These are phyloP conservation scores for Austroboletus niveus DNA, from an alignment of 1,284 basidiomycete species.

Conservation along the genomic window DNA sequence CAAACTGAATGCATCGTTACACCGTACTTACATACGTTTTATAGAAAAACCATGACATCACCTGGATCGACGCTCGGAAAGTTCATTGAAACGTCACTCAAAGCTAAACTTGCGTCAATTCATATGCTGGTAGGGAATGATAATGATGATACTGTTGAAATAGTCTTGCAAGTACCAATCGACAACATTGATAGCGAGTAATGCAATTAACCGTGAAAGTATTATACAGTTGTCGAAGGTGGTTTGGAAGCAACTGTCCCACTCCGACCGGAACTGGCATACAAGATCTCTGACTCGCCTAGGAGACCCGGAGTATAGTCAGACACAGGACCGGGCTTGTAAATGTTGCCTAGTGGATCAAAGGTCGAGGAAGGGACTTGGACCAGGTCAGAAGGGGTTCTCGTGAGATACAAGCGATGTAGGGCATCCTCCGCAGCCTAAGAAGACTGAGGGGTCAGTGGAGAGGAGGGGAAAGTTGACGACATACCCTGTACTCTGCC, in stretches of 20 bases:
- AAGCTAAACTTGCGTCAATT: too few species aligned
- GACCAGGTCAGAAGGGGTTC: slow-evolving; percentile 62
- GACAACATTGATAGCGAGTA: slow-evolving; percentile 11
- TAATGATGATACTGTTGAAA: neutral
- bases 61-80: too few species aligned
- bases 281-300: slow-evolving; percentile 62
- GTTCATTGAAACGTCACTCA: too few species aligned
- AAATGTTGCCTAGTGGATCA: slow-evolving; percentile 31
- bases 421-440: slow-evolving; percentile 86
- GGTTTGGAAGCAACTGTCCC: slow-evolving; percentile 31
- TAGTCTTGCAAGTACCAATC: neutral
- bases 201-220: slow-evolving; percentile 29
- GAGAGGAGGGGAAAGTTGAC: neutral
- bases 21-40: too few species aligned
- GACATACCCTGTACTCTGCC: slow-evolving; percentile 87
- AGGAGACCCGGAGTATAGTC: slow-evolving; percentile 54
- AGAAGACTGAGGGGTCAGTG: neutral
- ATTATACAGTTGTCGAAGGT: slow-evolving; percentile 30
- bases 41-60: too few species aligned
- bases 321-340: slow-evolving; percentile 31
- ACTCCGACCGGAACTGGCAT: slow-evolving; percentile 59
- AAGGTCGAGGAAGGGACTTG: slow-evolving; percentile 68
- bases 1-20: too few species aligned
- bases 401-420: slow-evolving; percentile 77
- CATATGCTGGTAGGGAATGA: too few species aligned